These are phyloP conservation scores for Cyclostephanos invisitatus DNA, from an alignment of 108 stramenopile genomes.

Conservation along the genomic window DNA sequence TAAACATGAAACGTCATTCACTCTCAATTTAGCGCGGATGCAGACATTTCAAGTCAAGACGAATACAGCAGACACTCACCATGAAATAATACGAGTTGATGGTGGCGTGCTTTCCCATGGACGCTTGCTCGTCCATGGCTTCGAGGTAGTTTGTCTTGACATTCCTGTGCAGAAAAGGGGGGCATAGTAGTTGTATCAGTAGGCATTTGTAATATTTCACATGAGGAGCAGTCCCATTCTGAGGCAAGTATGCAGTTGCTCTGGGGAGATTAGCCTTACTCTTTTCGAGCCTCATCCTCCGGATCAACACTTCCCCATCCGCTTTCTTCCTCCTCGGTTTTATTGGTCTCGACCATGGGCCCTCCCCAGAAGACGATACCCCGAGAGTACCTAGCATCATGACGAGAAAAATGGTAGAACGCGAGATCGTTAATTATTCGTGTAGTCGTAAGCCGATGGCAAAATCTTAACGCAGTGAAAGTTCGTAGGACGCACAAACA, in stretches of 20 bases:
- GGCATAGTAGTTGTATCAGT: neutral
- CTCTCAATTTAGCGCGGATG: no score
- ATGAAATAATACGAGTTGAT: constrained; percentile 64
- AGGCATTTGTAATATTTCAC: neutral
- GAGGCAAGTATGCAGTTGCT: no score
- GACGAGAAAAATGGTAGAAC: neutral
- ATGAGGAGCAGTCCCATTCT: neutral
- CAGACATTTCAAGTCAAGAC: no score
- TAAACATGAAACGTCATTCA: no score
- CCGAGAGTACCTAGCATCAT: constrained; percentile 27
- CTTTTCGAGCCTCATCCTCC: constrained; percentile 31
- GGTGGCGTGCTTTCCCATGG: constrained; percentile 8
- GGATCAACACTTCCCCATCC: constrained; percentile 24
- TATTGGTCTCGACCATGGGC: constrained; percentile 28
- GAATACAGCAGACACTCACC: neutral
- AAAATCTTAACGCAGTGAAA: neutral
- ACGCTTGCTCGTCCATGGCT: constrained; percentile 38
- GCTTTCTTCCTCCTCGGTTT: constrained; percentile 22
- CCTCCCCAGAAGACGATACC: constrained; percentile 57
- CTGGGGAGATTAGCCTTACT: no score
- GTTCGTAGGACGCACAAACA: neutral
- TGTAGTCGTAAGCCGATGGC: neutral
- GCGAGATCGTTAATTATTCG: neutral
- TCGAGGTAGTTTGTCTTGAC: constrained; percentile 45
- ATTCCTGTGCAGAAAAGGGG: constrained; percentile 13